Evolutionary conservation across 768 basidiomycete genomes (phyloP).

Genomic region (Podaxis pistillaris): DNA sequence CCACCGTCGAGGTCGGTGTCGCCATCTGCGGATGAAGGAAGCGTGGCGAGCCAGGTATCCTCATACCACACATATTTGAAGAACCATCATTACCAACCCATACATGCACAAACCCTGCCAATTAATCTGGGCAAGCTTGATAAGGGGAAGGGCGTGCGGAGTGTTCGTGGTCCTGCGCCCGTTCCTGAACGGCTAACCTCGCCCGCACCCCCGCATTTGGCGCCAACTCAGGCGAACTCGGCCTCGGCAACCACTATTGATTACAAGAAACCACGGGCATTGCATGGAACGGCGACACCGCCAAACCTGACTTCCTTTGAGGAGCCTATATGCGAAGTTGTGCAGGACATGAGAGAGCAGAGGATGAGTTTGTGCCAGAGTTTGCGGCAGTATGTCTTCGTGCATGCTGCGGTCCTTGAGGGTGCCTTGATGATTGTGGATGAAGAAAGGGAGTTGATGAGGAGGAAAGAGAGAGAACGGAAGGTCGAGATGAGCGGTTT

Average conservation of each 20-base stretch:
- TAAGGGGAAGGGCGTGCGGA: neutral
- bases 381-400: slow-evolving; percentile 91
- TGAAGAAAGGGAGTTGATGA: slow-evolving; percentile 51
- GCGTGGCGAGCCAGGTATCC: slow-evolving; percentile 14
- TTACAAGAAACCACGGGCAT: slow-evolving; percentile 59
- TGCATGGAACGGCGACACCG: slow-evolving; percentile 56
- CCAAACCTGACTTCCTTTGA: slow-evolving; percentile 58
- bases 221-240: neutral
- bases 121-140: neutral
- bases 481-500: slow-evolving; percentile 17
- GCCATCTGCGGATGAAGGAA: slow-evolving; percentile 17
- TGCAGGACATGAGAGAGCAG: slow-evolving; percentile 95
- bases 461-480: slow-evolving; percentile 17
- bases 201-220: neutral
- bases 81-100: slow-evolving; percentile 6
- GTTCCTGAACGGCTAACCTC: neutral
- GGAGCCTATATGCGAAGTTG: slow-evolving; percentile 77
- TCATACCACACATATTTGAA: slow-evolving; percentile 12
- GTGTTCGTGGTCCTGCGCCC: neutral
- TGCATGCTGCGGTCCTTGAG: slow-evolving; percentile 82
- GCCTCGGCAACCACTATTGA: slow-evolving; percentile 38
- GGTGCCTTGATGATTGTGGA: slow-evolving; percentile 77
- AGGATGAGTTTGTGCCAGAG: slow-evolving; percentile 97
- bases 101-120: slow-evolving; percentile 2
- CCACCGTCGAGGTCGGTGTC: slow-evolving; percentile 22